These are phyloP conservation scores for Graphilbum sp. DNA, from an alignment of 2,329 filamentous ascomycete species.

Conservation along the genomic window DNA sequence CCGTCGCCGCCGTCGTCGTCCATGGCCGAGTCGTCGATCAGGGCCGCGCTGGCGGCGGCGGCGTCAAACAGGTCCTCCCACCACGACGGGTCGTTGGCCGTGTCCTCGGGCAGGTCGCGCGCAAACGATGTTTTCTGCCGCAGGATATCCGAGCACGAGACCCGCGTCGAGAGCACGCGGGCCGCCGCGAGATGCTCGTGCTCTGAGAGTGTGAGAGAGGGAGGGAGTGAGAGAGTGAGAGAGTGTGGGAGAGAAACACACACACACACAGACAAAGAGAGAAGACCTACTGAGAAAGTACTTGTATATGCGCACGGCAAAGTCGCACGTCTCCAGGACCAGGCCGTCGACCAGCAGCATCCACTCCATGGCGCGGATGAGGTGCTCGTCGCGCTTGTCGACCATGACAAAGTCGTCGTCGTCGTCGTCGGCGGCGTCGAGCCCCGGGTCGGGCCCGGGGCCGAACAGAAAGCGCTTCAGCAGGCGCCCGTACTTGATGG, in stretches of 20 bases:
- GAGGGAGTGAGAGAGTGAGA: constrained; percentile 13
- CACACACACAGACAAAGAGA: not conserved
- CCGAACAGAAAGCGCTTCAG: constrained; percentile 58
- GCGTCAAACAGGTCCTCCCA: constrained; percentile 19
- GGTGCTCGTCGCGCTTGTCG: constrained; percentile 45
- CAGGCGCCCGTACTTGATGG: constrained; percentile 43
- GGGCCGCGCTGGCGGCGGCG: too few relatives aligned
- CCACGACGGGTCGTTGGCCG: constrained; percentile 18
- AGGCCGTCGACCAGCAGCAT: constrained; percentile 51
- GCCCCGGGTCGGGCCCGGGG: constrained; percentile 30
- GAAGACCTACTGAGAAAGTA: constrained; percentile 62
- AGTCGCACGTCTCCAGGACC: constrained; percentile 18
- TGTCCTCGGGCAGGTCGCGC: constrained; percentile 12
- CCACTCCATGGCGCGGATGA: constrained; percentile 77
- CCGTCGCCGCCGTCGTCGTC: constrained; percentile 17
- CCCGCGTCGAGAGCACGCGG: constrained; percentile 32
- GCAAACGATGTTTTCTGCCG: constrained; percentile 20
- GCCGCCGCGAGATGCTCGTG: constrained; percentile 36
- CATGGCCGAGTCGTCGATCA: constrained; percentile 5
- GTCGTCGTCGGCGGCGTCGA: constrained; percentile 13
- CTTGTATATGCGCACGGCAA: constrained; percentile 58
- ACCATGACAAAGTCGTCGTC: constrained; percentile 17
- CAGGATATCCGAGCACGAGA: constrained; percentile 33
- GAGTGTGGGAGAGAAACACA: constrained; percentile 2
- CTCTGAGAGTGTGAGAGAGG: constrained; percentile 17